Evolutionary conservation across 176 grass and related monocot genomes (phyloP).

Genomic region (Lolium rigidum): DNA sequence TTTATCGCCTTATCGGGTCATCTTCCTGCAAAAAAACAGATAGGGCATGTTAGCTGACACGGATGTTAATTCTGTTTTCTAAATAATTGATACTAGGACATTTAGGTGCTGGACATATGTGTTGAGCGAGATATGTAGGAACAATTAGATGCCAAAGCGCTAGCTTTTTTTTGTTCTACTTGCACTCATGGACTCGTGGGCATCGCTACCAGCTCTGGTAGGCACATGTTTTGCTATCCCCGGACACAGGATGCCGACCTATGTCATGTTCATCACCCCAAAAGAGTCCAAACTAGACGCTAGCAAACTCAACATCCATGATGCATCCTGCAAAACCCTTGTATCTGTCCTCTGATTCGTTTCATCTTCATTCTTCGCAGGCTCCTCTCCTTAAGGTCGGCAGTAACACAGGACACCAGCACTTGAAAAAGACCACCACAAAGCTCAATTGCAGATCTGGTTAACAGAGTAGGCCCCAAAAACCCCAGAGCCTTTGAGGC

Average conservation of each 20-base stretch:
- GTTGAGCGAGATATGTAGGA: too few species aligned
- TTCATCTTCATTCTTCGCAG: not conserved
- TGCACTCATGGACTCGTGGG: not conserved
- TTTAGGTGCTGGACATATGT: not conserved
- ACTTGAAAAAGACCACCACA: not conserved
- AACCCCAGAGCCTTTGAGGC: not conserved
- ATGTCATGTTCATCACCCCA: not conserved
- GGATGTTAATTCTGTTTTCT: not conserved
- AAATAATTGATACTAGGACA: not conserved
- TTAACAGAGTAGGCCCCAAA: not conserved
- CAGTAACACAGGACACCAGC: not conserved
- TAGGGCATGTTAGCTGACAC: not conserved
- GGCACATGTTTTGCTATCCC: not conserved
- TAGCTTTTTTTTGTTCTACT: not conserved
- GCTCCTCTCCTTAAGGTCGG: not conserved
- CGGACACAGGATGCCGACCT: not conserved
- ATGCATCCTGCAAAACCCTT: not conserved
- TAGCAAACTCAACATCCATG: not conserved
- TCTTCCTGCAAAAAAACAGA: not conserved
- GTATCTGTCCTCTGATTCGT: not conserved
- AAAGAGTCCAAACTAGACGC: not conserved
- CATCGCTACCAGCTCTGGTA: not conserved
- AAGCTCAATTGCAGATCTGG: not conserved
- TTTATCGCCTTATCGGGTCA: not conserved
- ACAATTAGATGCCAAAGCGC: not conserved